Evolutionary conservation across 495 filamentous ascomycete species (phyloP), one percentile per base, ranked within the genome.

Genomic region (Xylaria palmicola): DNA sequence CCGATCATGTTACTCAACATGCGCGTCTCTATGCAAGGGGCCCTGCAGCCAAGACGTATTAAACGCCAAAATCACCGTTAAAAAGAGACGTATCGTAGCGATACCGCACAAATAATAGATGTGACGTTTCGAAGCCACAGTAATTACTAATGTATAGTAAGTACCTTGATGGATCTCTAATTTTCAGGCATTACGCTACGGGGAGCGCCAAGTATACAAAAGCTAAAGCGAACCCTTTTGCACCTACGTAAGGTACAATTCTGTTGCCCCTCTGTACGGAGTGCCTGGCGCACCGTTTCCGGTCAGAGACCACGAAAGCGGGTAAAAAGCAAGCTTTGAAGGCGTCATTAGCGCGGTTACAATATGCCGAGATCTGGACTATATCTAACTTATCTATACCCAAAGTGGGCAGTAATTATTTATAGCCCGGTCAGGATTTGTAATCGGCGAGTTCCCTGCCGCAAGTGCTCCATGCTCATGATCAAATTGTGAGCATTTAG

Each of bases 21-120:
- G 12, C 32, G 6, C 7, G 2, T 32, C n/a, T 43, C 27, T 26
- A 56, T 44, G 39, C 53, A 56, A 24, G 37, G 26, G 22, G n/a
- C 39, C 44, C 26, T 34, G 53, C 53, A 56, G 53, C 39, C 39
- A 40, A 40, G 22, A 54, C 36, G 41, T 54, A 27, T 54, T 27
- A 40, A 54, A 41, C 15, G 12, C 27, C 49, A 27, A 51, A 19
- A 8, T 51, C 17, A 13, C 29, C 19, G 32, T 37, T 12, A 12
- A 44, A 43, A 44, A 17, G 19, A 22, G 15, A n/a, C 6, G 12
- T 40, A 40, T 40, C 17, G 7, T 40, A 40, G 37, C 37, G 13
- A 4, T n/a, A 17, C 13, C 37, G 20, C 24, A 22, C 19, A 29
- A 13, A 7, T 13, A 45, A 26, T 27, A 47, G n/a, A 26, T 47